phyloP scores from a whole-genome alignment of 208 protist species.

The Vickermania spadyakhi region DNA sequence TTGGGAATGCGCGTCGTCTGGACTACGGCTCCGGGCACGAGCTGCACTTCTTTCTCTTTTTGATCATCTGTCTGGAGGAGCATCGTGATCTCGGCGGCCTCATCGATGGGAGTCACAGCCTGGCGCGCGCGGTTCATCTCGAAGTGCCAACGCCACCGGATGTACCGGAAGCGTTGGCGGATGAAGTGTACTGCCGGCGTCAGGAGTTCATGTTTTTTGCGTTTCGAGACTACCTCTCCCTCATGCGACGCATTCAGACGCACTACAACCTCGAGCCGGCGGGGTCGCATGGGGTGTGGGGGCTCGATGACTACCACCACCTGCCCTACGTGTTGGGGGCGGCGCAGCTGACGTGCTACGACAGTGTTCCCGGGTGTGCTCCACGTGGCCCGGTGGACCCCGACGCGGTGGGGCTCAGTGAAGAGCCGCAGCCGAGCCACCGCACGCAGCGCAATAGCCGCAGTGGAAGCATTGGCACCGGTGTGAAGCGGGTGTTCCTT shows the following conservation, averaged over 20 bases:
- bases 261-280: slow-evolving; percentile 94
- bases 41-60: slow-evolving; percentile 92
- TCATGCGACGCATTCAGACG: slow-evolving; percentile 86
- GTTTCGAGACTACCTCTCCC: slow-evolving; percentile 88
- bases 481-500: slow-evolving; percentile 67
- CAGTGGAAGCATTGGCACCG: neutral
- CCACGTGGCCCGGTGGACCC: neutral
- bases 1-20: slow-evolving; percentile 95
- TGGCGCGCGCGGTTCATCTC: slow-evolving; percentile 12
- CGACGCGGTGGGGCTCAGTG: neutral
- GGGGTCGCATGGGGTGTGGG: slow-evolving; percentile 97
- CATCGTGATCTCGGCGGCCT: slow-evolving; percentile 51
- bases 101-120: neutral
- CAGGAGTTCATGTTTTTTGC: slow-evolving; percentile 77
- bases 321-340: slow-evolving; percentile 96
- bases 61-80: slow-evolving; percentile 85
- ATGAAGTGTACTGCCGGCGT: slow-evolving; percentile 29
- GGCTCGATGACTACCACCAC: slow-evolving; percentile 99
- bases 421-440: slow-evolving; percentile 7
- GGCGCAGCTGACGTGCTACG: slow-evolving; percentile 89
- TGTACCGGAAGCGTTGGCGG: slow-evolving; percentile 3
- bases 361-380: neutral
- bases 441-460: neutral
- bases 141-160: slow-evolving; percentile 18
- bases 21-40: slow-evolving; percentile 99